phyloP scores from a whole-genome alignment of 2,329 filamentous ascomycete genomes.

The Rhynchosporium secalis region DNA sequence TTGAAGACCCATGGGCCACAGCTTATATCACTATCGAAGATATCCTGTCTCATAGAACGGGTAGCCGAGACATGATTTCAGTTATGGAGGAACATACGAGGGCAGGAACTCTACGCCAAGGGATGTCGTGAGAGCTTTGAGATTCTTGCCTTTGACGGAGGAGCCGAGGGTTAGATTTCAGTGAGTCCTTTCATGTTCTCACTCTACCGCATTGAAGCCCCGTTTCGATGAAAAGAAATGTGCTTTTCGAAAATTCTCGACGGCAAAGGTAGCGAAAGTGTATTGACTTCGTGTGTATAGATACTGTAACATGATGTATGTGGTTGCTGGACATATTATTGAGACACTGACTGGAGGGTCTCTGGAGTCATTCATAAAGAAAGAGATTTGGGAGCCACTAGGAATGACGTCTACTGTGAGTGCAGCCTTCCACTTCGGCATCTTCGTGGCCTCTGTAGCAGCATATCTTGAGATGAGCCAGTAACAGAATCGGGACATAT shows the following conservation, averaged over 20 bases:
- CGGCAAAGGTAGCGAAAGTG: no score
- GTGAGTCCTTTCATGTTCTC: background rate
- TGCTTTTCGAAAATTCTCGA: background rate
- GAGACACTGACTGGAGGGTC: constrained; percentile 44
- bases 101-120: constrained; percentile 32
- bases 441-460: no score
- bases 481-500: no score
- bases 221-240: background rate
- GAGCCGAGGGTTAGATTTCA: constrained; percentile 48
- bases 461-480: background rate
- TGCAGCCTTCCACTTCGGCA: background rate
- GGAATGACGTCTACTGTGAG: constrained; percentile 47
- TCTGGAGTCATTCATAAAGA: constrained; percentile 45
- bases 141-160: constrained; percentile 46
- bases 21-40: constrained; percentile 55
- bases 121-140: constrained; percentile 45
- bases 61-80: constrained; percentile 46
- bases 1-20: constrained; percentile 49
- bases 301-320: constrained; percentile 55
- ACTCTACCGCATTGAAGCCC: no score
- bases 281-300: background rate
- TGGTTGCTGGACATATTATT: constrained; percentile 47
- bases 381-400: constrained; percentile 48
- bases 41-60: constrained; percentile 53
- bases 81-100: constrained; percentile 37